phyloP scores from a whole-genome alignment of 2,329 filamentous ascomycete species.

The Trichoderma brevicompactum region DNA sequence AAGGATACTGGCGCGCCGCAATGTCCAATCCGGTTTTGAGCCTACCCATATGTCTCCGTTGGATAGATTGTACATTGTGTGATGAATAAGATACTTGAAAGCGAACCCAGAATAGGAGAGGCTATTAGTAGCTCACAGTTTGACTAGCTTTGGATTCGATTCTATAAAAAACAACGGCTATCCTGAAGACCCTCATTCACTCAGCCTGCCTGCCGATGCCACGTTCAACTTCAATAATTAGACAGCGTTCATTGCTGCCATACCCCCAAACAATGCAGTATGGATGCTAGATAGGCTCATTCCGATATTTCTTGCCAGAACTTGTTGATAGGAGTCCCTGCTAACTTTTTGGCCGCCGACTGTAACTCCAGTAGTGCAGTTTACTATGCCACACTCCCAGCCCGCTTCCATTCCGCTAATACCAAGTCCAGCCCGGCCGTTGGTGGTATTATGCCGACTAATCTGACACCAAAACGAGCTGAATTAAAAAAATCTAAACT shows the following conservation, averaged over 20 bases:
- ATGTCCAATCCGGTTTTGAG: conserved; percentile 40
- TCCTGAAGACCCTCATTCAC: conserved; percentile 13
- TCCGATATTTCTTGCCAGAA: too few species aligned
- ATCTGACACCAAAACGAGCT: background rate
- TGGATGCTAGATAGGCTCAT: too few species aligned
- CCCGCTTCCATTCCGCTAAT: background rate
- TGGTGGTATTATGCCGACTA: conserved; percentile 5
- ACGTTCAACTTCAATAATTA: conserved; percentile 44
- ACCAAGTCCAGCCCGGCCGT: background rate
- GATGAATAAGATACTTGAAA: too few species aligned
- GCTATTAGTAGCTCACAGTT: conserved; percentile 2
- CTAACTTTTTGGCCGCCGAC: too few species aligned
- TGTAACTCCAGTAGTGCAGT: too few species aligned
- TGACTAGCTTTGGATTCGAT: conserved; percentile 47
- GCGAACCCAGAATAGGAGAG: background rate
- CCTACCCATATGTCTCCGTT: background rate
- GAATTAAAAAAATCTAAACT: too few species aligned
- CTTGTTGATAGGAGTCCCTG: too few species aligned
- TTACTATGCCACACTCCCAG: too few species aligned
- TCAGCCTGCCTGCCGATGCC: conserved; percentile 32
- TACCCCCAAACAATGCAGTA: conserved; percentile 25
- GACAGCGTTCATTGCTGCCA: conserved; percentile 37
- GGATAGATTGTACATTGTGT: too few species aligned
- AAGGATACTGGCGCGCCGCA: conserved; percentile 44
- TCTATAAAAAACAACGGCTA: conserved; percentile 50